These are phyloP conservation scores for Metarhizium sp. DNA, from an alignment of 2,329 filamentous ascomycete species.

Conservation along the genomic window DNA sequence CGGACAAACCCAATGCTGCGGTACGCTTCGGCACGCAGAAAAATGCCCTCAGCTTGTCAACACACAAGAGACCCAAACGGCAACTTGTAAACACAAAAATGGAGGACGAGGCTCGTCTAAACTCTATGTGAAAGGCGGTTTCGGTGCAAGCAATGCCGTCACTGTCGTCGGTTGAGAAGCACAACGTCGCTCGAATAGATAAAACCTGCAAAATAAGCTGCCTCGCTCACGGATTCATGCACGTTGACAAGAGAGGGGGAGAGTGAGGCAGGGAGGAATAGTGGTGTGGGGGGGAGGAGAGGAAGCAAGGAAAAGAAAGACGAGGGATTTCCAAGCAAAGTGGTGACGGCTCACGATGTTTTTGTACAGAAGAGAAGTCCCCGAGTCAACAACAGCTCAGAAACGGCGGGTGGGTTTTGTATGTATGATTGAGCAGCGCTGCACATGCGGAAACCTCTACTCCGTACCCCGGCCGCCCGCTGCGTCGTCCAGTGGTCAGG, in stretches of 20 bases:
- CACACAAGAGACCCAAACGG: not conserved
- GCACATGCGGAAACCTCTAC: not conserved
- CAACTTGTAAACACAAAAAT: not conserved
- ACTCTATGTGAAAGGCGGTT: not conserved
- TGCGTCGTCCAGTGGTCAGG: not conserved
- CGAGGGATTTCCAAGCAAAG: not conserved
- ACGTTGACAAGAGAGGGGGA: not conserved
- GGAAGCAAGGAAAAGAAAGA: not conserved
- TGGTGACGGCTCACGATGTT: slow-evolving; percentile 18
- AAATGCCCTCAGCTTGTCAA: not conserved
- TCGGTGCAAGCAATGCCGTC: not conserved
- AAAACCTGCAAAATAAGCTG: not conserved
- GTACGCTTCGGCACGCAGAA: not conserved
- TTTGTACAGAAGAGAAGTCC: slow-evolving; percentile 17
- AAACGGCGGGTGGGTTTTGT: not conserved
- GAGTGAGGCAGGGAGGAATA: not conserved
- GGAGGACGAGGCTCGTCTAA: not conserved
- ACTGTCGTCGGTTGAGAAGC: not conserved
- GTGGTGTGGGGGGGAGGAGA: not conserved
- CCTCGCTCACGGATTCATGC: not conserved
- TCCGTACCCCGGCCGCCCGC: not conserved
- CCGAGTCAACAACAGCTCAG: not conserved
- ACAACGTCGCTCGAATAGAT: not conserved
- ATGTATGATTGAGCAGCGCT: not conserved
- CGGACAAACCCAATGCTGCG: not conserved